A percentile compares a stretch with the other conserved stretches of the same genome.
Evolutionary conservation across 2,329 filamentous ascomycete species (phyloP).

Genomic region (Leptographium flavum): DNA sequence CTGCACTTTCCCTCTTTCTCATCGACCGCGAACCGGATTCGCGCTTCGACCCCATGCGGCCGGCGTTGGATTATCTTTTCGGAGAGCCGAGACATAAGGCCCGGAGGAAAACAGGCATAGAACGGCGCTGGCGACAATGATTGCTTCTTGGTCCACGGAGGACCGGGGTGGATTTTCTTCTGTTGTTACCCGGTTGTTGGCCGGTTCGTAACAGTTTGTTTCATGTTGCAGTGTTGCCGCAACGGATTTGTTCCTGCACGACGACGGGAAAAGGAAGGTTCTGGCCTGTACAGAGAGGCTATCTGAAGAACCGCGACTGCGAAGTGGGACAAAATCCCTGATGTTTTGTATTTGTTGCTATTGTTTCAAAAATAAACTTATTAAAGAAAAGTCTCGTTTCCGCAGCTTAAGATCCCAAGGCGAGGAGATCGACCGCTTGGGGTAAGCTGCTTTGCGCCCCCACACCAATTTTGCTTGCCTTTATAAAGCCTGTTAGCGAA

Average conservation of each 20-base stretch:
- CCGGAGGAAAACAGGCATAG: background rate
- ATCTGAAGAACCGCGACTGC: background rate
- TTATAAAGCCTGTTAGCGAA: background rate
- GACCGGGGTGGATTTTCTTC: background rate
- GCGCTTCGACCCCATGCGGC: background rate
- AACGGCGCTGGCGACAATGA: background rate
- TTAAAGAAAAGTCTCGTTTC: too few relatives aligned
- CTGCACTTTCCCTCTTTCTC: background rate
- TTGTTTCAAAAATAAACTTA: background rate
- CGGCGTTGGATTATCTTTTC: background rate
- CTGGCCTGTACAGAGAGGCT: background rate
- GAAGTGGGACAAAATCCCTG: background rate
- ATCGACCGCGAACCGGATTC: constrained; percentile 1
- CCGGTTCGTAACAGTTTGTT: too few relatives aligned
- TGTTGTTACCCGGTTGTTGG: too few relatives aligned
- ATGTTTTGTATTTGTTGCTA: background rate
- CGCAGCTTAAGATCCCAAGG: too few relatives aligned
- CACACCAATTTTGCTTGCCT: background rate
- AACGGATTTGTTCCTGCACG: background rate
- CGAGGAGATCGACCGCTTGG: too few relatives aligned
- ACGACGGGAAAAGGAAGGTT: background rate
- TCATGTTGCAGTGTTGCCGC: too few relatives aligned
- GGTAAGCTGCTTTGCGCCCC: background rate
- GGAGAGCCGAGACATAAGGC: background rate
- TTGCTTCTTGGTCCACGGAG: background rate